These are phyloP conservation scores for Gracilaria vermiculophylla DNA, from an alignment of 23 red algal species.

Conservation along the genomic window DNA sequence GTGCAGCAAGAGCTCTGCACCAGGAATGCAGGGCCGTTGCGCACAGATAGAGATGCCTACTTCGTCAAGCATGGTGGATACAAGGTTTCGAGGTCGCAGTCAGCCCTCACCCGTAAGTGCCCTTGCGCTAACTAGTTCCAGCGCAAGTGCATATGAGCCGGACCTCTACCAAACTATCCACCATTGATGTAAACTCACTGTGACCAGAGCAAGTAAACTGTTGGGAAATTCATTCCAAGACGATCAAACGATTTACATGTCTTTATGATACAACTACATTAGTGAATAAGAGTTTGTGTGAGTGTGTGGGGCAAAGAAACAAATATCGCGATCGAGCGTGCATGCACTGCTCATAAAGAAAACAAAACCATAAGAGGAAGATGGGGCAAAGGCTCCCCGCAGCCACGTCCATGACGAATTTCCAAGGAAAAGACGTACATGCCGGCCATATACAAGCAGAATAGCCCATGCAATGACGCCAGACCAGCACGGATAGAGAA, in stretches of 20 bases:
- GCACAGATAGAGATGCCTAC: too few species aligned
- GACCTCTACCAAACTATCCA: too few species aligned
- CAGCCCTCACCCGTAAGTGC: too few species aligned
- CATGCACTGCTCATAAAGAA: not conserved
- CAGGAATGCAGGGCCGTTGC: too few species aligned
- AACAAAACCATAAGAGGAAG: not conserved
- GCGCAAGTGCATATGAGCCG: too few species aligned
- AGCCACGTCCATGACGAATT: not conserved
- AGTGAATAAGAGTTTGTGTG: conserved; percentile 11
- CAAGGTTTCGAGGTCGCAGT: too few species aligned
- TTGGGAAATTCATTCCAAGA: too few species aligned
- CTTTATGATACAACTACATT: not conserved
- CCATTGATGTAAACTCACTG: too few species aligned
- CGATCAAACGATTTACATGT: not conserved
- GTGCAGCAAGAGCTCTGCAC: too few species aligned
- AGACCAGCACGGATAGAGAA: not conserved
- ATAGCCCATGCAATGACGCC: not conserved
- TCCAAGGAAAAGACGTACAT: not conserved
- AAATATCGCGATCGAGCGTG: not conserved
- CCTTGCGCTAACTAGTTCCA: too few species aligned
- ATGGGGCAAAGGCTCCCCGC: not conserved
- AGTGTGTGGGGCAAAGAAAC: not conserved
- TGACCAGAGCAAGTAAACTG: too few species aligned
- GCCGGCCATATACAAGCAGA: not conserved
- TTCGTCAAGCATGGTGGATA: too few species aligned